Evolutionary conservation across 495 filamentous ascomycete species (phyloP).

Genomic region (Beverwykella pulmonaria): DNA sequence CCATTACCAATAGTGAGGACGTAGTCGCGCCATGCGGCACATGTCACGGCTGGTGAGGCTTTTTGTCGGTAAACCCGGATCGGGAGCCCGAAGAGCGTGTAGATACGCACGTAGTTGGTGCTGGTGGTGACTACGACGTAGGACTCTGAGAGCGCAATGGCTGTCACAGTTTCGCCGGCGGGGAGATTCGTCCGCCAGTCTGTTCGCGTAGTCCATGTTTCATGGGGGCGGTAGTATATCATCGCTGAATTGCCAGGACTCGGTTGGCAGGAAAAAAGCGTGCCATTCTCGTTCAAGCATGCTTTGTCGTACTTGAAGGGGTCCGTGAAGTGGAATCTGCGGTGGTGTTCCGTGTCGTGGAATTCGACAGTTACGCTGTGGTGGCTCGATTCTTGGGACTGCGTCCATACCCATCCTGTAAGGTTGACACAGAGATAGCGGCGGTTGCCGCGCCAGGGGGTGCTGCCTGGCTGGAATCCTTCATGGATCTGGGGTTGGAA

Average conservation of each 20-base stretch:
- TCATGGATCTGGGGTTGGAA: conserved; percentile 74
- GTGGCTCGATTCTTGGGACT: conserved; percentile 84
- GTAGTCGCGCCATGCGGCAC: conserved; percentile 91
- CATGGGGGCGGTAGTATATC: conserved; percentile 95
- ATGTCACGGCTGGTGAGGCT: conserved; percentile 83
- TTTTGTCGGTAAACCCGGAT: conserved; percentile 89
- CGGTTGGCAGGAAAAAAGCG: conserved; percentile 82
- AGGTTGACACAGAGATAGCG: conserved; percentile 93
- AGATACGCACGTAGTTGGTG: conserved; percentile 84
- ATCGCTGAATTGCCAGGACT: conserved; percentile 62
- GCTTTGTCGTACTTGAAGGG: conserved; percentile 94
- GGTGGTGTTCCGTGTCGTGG: conserved; percentile 86
- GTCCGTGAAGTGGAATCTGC: conserved; percentile 97
- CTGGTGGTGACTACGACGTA: conserved; percentile 87
- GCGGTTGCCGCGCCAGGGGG: conserved; percentile 90
- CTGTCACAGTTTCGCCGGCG: conserved; percentile 73
- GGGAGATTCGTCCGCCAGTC: conserved; percentile 91
- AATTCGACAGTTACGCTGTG: conserved; percentile 97
- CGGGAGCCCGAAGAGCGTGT: conserved; percentile 88
- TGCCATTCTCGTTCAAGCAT: conserved; percentile 83
- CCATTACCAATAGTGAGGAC: conserved; percentile 93
- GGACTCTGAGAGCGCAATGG: conserved; percentile 89
- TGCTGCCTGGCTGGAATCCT: conserved; percentile 89
- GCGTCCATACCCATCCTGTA: conserved; percentile 93
- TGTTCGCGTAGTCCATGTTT: conserved; percentile 87